Conservation (phyloP, 2,329 filamentous ascomycete species). For the Alternaria arbusti region DNA sequence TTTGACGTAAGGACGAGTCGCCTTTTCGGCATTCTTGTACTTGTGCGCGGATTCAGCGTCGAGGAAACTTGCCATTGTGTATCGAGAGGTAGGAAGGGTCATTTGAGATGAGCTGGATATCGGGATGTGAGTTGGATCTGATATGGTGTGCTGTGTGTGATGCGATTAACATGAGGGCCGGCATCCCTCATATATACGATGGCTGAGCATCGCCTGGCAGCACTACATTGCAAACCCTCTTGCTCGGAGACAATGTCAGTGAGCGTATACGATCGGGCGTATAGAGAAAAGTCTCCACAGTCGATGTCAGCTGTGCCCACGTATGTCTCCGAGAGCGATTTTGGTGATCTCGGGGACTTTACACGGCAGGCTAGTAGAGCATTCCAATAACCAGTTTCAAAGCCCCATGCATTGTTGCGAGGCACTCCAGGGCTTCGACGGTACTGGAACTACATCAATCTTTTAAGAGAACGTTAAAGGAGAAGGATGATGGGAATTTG, state of each 20-base stretch:
- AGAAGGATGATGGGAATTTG: no score
- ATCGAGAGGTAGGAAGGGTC: no score
- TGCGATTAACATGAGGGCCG: neutral
- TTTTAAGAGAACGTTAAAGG: no score
- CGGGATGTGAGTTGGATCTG: no score
- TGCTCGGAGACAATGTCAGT: neutral
- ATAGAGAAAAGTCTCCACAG: neutral
- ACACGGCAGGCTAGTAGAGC: neutral
- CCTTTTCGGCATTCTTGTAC: constrained; percentile 27
- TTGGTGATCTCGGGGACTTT: neutral
- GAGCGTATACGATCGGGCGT: neutral
- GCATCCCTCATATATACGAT: neutral
- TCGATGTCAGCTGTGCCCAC: neutral
- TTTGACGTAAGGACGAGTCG: constrained; percentile 25
- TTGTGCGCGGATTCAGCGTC: constrained; percentile 17
- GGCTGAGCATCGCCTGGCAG: neutral
- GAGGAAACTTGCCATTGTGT: neutral
- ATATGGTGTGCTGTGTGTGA: neutral
- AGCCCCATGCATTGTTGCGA: neutral
- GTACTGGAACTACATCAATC: no score
- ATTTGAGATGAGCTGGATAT: neutral
- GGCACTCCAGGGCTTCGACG: neutral
- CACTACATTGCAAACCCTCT: neutral
- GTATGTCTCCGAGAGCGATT: neutral
- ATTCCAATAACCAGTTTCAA: neutral